phyloP scores from a whole-genome alignment of 164 flowering plant species.

The Aristolochia fimbriata region DNA sequence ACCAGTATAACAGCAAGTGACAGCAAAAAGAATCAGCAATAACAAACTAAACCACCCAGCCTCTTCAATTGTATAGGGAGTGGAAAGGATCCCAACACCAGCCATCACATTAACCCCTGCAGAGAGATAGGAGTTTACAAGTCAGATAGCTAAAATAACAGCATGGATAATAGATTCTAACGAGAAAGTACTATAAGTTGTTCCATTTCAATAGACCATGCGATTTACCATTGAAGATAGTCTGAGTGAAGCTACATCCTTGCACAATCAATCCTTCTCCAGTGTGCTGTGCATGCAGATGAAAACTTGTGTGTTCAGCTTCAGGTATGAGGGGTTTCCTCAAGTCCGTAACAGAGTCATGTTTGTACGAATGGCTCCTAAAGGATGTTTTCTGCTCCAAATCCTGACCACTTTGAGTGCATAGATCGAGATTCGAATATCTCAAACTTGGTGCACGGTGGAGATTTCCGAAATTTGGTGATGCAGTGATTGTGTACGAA shows the following conservation, averaged over 20 bases:
- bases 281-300: constrained; percentile 26
- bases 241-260: constrained; percentile 82
- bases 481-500: constrained; percentile 60
- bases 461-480: constrained; percentile 53
- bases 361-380: constrained; percentile 14
- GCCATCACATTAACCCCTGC: constrained; percentile 73
- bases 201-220: background rate
- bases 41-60: constrained; percentile 76
- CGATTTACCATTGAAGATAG: constrained; percentile 72
- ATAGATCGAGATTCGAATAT: constrained; percentile 25
- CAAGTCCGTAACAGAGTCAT: constrained; percentile 24
- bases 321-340: constrained; percentile 23
- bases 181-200: background rate
- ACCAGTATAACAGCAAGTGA: constrained; percentile 69
- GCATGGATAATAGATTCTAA: background rate
- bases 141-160: background rate
- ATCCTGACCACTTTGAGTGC: constrained; percentile 24
- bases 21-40: constrained; percentile 49
- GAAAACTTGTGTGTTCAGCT: constrained; percentile 26
- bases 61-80: constrained; percentile 68
- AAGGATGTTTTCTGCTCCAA: constrained; percentile 37
- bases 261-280: constrained; percentile 55
- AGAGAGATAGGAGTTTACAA: constrained; percentile 1
- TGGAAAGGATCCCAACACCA: constrained; percentile 86
- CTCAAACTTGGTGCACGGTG: constrained; percentile 19